Evolutionary conservation across 1,284 basidiomycete species (phyloP), one percentile per base, ranked within the genome.

Genomic region (Melampsora abietis-canadensis): DNA sequence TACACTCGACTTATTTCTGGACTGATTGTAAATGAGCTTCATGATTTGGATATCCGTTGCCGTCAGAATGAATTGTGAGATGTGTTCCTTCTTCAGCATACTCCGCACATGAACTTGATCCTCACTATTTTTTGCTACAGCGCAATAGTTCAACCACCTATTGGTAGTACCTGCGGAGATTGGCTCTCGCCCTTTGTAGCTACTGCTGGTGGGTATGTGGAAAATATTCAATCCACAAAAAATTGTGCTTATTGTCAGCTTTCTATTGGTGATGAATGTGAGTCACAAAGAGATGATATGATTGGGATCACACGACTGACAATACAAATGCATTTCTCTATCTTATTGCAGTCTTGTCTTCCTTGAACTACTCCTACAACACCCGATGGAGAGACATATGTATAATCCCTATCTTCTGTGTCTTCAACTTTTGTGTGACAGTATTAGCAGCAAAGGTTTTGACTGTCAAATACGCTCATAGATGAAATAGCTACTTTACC

Each of bases 1-100:
- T 76, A 80, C 40, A 80, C 78, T 4, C 77, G 77, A 62, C 73
- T 80, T 19, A 77, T 80, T 67, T 76, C 78, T 27, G 84, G 91
- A 15, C 88, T 95, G 84, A 83, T 93, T 69, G 87, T 90, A 0
- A 92, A 90, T 19, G 92, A 91, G 79, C 85, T 97, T 31, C 87
- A 92, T 80, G 91, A 89, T 17, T 84, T 92, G 14, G 78, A 79
- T 0, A 88, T 96, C 73, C 81, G 79, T 47, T 94, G 92, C 84
- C 85, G 86, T 48, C n/a, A 21, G 10, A 14, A 8, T 76, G 77
- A 69, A 74, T 80, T 40, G 78, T 80, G 66, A 76, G 79, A 44
- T 51, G 83, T 90, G 15, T 88, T 94, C 84, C 83, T 92, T 69
- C 86, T 90, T 0, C 92, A 89, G 15, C 14, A 10, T 78, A 80